Evolutionary conservation across 2,329 filamentous ascomycete genomes (phyloP), one percentile per base, ranked within the genome.

Genomic region (Akanthomyces lecanii): DNA sequence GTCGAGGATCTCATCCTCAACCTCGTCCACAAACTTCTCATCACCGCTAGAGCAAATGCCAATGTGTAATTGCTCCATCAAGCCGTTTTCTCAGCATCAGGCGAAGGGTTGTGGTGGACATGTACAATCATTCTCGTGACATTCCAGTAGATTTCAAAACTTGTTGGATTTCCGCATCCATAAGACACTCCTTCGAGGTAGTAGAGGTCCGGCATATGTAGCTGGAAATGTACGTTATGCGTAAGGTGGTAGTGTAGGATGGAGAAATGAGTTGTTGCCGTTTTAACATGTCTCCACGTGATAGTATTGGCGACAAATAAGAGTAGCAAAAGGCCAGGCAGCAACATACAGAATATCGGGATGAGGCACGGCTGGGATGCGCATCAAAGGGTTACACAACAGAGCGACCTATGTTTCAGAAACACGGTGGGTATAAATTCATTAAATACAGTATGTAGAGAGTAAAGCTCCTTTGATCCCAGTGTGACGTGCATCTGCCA

Each of bases 391-490:
- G n/a, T 44, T 23, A 18, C 33, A 56, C 21, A n/a, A n/a, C 14
- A 33, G 14, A 25, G 10, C 36, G 30, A 60, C 18, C 28, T 21
- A 42, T 60, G 47, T 44, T 52, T 60, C 57, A 44, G 21, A 52
- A n/a, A 33, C 33, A 45, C 44, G n/a, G 25, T 53, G 57, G 57
- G 25, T 53, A 61, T 53, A 52, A 38, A 36, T 25, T 59, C 7
- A 33, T 38, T 48, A 59, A 40, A 50, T 59, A 59, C 55, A 48
- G n/a, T 38, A 50, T 50, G 44, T 48, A 25, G 38, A 61, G 33
- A 50, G 48, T 23, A 61, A 36, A 52, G 18, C 18, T 40, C 38
- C 12, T 18, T 33, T 28, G 33, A 48, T 48, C 38, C n/a, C 45
- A 4, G 8, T 16, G 6, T 45, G 47, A 45, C 57, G 52, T 25